Evolutionary conservation across 345 rosid genomes (phyloP), one percentile per base, ranked within the genome.

Genomic region (Aegle marmelos): DNA sequence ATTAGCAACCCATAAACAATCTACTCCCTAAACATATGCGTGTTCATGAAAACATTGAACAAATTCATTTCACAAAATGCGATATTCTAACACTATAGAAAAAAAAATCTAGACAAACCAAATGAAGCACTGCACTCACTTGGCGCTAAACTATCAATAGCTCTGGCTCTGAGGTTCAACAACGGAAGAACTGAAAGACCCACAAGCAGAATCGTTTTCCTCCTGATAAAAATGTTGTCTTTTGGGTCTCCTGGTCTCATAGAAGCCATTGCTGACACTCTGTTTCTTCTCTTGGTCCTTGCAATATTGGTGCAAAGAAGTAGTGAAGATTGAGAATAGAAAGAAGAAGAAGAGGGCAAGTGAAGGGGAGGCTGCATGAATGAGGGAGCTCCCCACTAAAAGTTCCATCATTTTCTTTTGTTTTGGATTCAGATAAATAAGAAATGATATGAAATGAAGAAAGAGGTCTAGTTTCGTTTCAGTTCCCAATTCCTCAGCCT

Each of bases 101-200:
- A 54, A 54, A 68, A 17, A 53, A 53, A 50, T 10, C 34, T 37
- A 48, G 24, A 48, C 21, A 33, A 65, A 68, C 62, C 16, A 0
- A 58, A 72, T 37, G 25, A 24, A 70, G 37, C 24, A 59, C 16
- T 36, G 53, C 72, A 77, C 90, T 90, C 58, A 87, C 91, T 76
- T 64, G 82, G 11, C 17, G 73, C 76, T 31, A 59, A 58, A 73
- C 73, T 75, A 31, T 86, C 85, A 66, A 89, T 78, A 79, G 90
- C 91, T 61, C 64, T 63, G 75, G 89, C 90, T 67, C 81, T 83
- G 78, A 83, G 81, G 68, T 84, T 87, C 76, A 91, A 76, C 57
- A 91, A 86, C 7, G 97, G 97, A 80, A 92, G 90, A 79, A 86
- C 88, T 9, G 98, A 89, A 81, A 89, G 67, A 68, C 97, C 95